Percentiles rank a stretch among this genome's conserved stretches.
phyloP scores from a whole-genome alignment of 768 basidiomycete species.

The Exsudoporus frostii region DNA sequence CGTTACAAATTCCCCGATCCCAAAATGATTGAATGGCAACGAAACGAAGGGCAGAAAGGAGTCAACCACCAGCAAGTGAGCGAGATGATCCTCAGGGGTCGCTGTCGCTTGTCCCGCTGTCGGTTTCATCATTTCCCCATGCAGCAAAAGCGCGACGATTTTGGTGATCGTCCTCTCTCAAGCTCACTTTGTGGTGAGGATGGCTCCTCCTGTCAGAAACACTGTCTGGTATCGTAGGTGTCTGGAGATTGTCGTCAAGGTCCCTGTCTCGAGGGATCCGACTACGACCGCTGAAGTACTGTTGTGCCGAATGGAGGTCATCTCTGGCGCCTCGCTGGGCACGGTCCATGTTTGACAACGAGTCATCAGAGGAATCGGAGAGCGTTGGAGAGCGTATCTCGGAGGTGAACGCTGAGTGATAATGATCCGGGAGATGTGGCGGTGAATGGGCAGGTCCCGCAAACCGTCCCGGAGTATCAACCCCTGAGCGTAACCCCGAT shows the following conservation, averaged over 20 bases:
- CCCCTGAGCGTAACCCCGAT: slow-evolving; percentile 49
- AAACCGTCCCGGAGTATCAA: slow-evolving; percentile 63
- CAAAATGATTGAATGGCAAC: slow-evolving; percentile 1
- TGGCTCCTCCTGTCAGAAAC: slow-evolving; percentile 12
- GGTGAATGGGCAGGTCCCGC: slow-evolving; percentile 50
- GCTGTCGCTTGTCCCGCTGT: slow-evolving; percentile 77
- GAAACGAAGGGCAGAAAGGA: background rate
- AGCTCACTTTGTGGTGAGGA: slow-evolving; percentile 8
- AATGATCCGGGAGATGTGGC: slow-evolving; percentile 29
- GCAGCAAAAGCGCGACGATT: slow-evolving; percentile 70
- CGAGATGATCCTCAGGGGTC: slow-evolving; percentile 34
- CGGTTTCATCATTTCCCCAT: slow-evolving; percentile 87
- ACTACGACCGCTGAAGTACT: slow-evolving; percentile 43
- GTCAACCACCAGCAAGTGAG: background rate
- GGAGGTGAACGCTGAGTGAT: slow-evolving; percentile 31
- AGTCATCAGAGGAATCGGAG: slow-evolving; percentile 40
- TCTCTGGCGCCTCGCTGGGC: slow-evolving; percentile 51
- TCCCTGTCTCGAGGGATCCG: slow-evolving; percentile 62
- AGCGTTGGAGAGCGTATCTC: slow-evolving; percentile 32
- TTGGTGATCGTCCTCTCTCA: slow-evolving; percentile 25
- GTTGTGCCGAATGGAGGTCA: slow-evolving; percentile 43
- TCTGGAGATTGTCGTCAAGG: slow-evolving; percentile 54
- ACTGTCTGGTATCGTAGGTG: slow-evolving; percentile 52
- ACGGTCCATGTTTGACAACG: slow-evolving; percentile 32
- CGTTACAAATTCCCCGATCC: background rate